Base-by-base conservation (phyloP, 1,284 basidiomycete genomes). In the Austroboletus novae-zelandiae region DNA sequence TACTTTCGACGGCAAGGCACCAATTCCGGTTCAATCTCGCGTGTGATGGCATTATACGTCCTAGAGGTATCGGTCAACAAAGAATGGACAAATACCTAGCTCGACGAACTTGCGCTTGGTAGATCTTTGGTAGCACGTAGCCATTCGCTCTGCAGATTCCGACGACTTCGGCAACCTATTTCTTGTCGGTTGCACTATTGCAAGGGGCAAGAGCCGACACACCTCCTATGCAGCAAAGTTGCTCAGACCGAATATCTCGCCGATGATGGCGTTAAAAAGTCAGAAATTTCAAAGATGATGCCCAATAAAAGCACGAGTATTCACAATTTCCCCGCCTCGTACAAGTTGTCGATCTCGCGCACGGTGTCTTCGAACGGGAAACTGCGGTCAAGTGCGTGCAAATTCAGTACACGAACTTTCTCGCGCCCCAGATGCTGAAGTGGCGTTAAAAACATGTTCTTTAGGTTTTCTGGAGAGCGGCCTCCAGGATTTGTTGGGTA, bases 1-100 rank as follows among this genome's bases (percentile, higher is more conserved):
- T 72, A 79, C 59, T 81, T 81, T 47, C 80, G 73, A 52, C 73
- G 71, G 64, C 79, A 80, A 2, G 78, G 78, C n/a, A 81, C 65
- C 20, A 83, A 71, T 61, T 83, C 80, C 1, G 76, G 53, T 55
- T 84, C 79, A 43, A 79, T 77, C 37, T 71, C 71, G 9, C 80
- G 74, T 2, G 76, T 78, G 52, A 80, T 67, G 1, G 77, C 74
- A 48, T 80, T 80, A 61, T 80, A 80, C 72, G 78, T 77, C 13
- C 74, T 73, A 25, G 2, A 10, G 9, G 27, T 9, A 13, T 45
- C 3, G 8, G 15, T 45, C 14, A 30, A 20, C 11, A 17, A 46
- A 5, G 20, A 40, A 8, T 4, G 17, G 6, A 17, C n/a, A 30
- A 5, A 11, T 25, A 18, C 1, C 3, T 4, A 30, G 29, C 17